These are phyloP conservation scores for Blastosporella zonata DNA, from an alignment of 1,284 basidiomycete genomes.

Conservation along the genomic window DNA sequence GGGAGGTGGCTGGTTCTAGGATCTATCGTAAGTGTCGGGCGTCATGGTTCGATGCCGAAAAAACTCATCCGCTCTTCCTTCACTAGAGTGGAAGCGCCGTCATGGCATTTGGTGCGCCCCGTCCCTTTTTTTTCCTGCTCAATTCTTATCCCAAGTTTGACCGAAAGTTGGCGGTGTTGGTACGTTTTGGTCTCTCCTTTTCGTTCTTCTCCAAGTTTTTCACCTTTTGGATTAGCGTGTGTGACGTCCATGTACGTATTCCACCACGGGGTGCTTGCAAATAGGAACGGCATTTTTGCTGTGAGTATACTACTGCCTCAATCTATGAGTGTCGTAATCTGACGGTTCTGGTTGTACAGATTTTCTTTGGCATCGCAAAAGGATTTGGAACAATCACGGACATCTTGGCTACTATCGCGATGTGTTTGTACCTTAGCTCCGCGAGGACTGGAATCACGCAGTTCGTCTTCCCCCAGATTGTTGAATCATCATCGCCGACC, in stretches of 20 bases:
- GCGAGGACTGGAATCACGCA: conserved; percentile 25
- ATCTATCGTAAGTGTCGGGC: conserved; percentile 15
- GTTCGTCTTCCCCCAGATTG: conserved; percentile 16
- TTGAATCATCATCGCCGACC: conserved; percentile 1
- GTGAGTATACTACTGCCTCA: conserved; percentile 21
- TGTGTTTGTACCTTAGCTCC: conserved; percentile 36
- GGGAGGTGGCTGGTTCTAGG: conserved; percentile 19
- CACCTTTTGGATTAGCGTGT: conserved; percentile 17
- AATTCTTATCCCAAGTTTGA: not conserved
- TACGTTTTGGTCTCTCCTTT: conserved; percentile 5
- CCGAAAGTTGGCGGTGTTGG: conserved; percentile 19
- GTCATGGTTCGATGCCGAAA: not conserved
- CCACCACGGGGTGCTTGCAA: conserved; percentile 25
- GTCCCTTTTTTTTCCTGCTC: not conserved
- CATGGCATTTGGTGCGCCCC: conserved; percentile 18
- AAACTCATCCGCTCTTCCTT: not conserved
- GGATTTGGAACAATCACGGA: conserved; percentile 41
- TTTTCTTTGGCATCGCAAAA: conserved; percentile 41
- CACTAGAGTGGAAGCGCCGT: conserved; percentile 12
- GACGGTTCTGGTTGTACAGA: conserved; percentile 19
- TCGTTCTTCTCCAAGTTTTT: not conserved
- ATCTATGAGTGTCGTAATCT: not conserved
- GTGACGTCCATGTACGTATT: conserved; percentile 28
- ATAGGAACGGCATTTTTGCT: conserved; percentile 28
- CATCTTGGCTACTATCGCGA: conserved; percentile 39